phyloP scores from a whole-genome alignment of 768 basidiomycete genomes.

The Cyathus striatus region DNA sequence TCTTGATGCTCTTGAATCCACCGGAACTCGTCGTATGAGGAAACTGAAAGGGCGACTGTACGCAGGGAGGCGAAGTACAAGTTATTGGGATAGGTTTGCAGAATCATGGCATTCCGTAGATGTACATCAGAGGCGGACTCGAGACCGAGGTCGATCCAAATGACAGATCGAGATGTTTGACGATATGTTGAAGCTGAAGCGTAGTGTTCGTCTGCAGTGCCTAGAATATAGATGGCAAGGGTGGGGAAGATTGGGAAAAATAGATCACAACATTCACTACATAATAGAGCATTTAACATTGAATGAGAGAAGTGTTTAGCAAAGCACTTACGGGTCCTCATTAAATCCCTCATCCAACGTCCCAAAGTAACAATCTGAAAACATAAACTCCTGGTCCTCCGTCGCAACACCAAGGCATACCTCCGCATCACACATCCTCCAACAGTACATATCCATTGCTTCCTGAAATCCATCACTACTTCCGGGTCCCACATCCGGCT shows the following conservation, averaged over 20 bases:
- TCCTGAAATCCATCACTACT: too few species aligned
- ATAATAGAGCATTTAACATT: not conserved
- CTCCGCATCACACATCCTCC: constrained; percentile 44
- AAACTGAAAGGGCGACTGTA: constrained; percentile 45
- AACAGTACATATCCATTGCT: constrained; percentile 39
- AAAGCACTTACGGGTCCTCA: constrained; percentile 32
- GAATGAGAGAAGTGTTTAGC: not conserved
- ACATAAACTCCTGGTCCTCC: constrained; percentile 52
- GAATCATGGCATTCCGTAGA: constrained; percentile 53
- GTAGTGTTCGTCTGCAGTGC: constrained; percentile 16
- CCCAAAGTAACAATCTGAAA: constrained; percentile 50
- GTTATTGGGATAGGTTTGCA: constrained; percentile 44
- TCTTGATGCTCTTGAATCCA: constrained; percentile 52
- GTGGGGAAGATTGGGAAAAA: constrained; percentile 55
- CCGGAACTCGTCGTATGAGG: constrained; percentile 53
- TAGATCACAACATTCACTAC: constrained; percentile 40
- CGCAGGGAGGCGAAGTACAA: constrained; percentile 52
- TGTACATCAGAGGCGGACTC: constrained; percentile 55
- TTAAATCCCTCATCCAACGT: constrained; percentile 45
- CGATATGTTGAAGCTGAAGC: constrained; percentile 8
- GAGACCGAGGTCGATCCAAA: constrained; percentile 41
- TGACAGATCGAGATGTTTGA: constrained; percentile 12
- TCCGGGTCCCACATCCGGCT: constrained; percentile 15
- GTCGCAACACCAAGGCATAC: constrained; percentile 48
- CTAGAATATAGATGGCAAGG: constrained; percentile 49